Evolutionary conservation across 768 basidiomycete species (phyloP), one percentile per base, ranked within the genome.

Genomic region (Tricholoma sp.): DNA sequence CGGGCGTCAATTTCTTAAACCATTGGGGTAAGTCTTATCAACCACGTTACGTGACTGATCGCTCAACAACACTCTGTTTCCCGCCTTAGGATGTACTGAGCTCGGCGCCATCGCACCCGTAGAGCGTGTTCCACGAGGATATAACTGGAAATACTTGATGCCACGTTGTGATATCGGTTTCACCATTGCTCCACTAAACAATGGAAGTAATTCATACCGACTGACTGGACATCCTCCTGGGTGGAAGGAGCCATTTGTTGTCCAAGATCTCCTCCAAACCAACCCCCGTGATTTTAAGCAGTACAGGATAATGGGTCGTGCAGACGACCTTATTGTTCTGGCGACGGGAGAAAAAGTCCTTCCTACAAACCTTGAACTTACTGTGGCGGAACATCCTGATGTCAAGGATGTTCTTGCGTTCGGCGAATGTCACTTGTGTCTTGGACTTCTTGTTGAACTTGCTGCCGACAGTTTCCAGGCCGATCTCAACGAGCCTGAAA

Each of bases 321-420:
- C 69, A 3, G 76, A 77, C 53, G 74, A 77, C 51, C 66, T 77
- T 18, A 56, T 78, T 9, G 74, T 78, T 34, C 69, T 78, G 12
- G 69, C 72, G 6, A 77, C 71, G 0, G 76, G 76, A 9, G 76
- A 78, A 59, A 78, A 78, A 60, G 65, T 76, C 15, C 65, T 68
- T 1, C 73, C 75, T 17, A 61, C 69, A 4, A 63, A 31, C 37
- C 55, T 74, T 41, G 75, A 77, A 60, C 57, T 57, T 6, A 63
- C 63, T 8, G 61, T 76, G 4, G 57, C 68, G 3, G 72, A 71
- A 53, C 70, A 76, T 59, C 73, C 73, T 13, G 58, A 63, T 24
- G 69, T 76, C 42, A 74, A 70, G 57, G 70, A 66, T 29, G 72
- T 66, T 11, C 59, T 77, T 7, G 73, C 70, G 1, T 74, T 77